A percentile compares a stretch with the other conserved stretches of the same genome.
Evolutionary conservation across 768 basidiomycete species (phyloP).

Genomic region (Mycena olivaceomarginata): DNA sequence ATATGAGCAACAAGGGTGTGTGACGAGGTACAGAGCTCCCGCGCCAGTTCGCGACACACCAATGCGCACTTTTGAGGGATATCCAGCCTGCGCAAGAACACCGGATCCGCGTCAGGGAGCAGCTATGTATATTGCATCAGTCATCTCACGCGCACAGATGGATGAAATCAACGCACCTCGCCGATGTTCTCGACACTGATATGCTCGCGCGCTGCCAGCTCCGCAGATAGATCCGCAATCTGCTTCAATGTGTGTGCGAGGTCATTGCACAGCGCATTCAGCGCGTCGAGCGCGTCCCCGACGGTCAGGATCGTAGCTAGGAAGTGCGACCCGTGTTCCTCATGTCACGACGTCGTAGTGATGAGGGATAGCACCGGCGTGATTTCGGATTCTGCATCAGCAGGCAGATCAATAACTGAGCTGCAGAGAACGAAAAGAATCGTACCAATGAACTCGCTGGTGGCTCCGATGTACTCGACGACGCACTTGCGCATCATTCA

Average conservation of each 20-base stretch:
- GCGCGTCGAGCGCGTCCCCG: too few species aligned
- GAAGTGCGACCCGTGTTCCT: conserved; percentile 75
- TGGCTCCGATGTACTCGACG: conserved; percentile 80
- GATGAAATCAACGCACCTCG: conserved; percentile 67
- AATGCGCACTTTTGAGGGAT: conserved; percentile 81
- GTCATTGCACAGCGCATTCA: too few species aligned
- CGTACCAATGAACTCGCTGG: conserved; percentile 83
- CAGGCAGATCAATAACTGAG: neutral
- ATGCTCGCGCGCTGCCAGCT: conserved; percentile 83
- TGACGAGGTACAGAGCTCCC: too few species aligned
- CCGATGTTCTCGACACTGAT: conserved; percentile 82
- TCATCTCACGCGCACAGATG: neutral
- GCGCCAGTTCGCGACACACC: conserved; percentile 77
- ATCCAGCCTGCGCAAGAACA: conserved; percentile 80
- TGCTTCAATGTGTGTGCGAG: too few species aligned
- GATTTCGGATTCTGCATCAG: conserved; percentile 78
- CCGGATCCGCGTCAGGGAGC: conserved; percentile 68
- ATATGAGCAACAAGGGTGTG: too few species aligned
- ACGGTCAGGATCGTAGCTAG: conserved; percentile 86
- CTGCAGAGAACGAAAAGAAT: neutral
- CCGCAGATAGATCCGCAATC: too few species aligned
- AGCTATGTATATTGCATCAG: conserved; percentile 61
- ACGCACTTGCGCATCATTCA: conserved; percentile 76
- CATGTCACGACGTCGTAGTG: conserved; percentile 72
- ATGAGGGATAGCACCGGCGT: conserved; percentile 81